Evolutionary conservation across 2,329 filamentous ascomycete genomes (phyloP).

Genomic region (Emmonsia crescens): DNA sequence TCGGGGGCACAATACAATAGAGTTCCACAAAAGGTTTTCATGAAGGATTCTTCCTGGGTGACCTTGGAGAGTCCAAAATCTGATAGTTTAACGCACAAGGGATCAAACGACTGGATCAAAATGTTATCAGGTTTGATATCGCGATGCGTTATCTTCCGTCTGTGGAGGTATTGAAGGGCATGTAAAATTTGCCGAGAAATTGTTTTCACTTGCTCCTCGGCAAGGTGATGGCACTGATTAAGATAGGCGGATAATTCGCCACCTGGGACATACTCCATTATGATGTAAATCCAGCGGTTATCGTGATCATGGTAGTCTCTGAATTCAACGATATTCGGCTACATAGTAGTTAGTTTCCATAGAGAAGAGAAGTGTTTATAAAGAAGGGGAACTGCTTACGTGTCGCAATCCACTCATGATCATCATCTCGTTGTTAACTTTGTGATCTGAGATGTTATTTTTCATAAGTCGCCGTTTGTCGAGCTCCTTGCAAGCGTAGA

Average conservation of each 20-base stretch:
- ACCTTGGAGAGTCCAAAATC: slow-evolving; percentile 97
- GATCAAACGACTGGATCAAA: slow-evolving; percentile 60
- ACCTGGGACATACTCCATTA: slow-evolving; percentile 83
- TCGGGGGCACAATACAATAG: slow-evolving; percentile 93
- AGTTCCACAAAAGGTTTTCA: slow-evolving; percentile 94
- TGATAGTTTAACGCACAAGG: slow-evolving; percentile 78
- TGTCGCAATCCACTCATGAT: slow-evolving; percentile 85
- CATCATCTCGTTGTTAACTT: slow-evolving; percentile 92
- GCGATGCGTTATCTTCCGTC: slow-evolving; percentile 85
- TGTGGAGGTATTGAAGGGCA: slow-evolving; percentile 77
- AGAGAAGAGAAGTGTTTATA: background rate
- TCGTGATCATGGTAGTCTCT: slow-evolving; percentile 78
- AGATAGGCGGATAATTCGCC: slow-evolving; percentile 76
- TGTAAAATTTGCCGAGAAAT: slow-evolving; percentile 62
- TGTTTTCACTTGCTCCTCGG: slow-evolving; percentile 56
- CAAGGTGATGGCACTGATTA: slow-evolving; percentile 48
- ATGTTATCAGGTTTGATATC: slow-evolving; percentile 99
- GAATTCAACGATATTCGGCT: slow-evolving; percentile 85
- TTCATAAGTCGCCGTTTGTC: slow-evolving; percentile 91
- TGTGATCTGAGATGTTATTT: slow-evolving; percentile 78
- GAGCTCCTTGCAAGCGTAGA: slow-evolving; percentile 87
- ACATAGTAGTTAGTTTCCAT: slow-evolving; percentile 5
- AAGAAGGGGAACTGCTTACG: slow-evolving; percentile 47
- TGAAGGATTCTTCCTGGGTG: slow-evolving; percentile 79
- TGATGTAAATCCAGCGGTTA: slow-evolving; percentile 73